Evolutionary conservation across 1,284 basidiomycete species (phyloP), one percentile per base, ranked within the genome.

Genomic region (Fereydounia khargensis): DNA sequence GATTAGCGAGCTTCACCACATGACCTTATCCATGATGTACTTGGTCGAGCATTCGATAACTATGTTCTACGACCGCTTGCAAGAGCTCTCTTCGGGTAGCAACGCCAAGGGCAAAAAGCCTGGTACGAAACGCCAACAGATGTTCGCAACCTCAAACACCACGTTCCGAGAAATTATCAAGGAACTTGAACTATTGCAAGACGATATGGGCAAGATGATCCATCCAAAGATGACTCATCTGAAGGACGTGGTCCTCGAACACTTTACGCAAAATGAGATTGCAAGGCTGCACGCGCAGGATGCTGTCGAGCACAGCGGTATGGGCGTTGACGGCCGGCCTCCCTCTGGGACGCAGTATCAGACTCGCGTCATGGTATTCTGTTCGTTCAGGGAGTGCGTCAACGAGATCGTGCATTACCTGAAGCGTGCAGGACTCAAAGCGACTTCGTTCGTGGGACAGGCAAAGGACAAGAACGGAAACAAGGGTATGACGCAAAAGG

Each of bases 171-270:
- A 80, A 11, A 77, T 88, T 28, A 79, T 89, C 63, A 75, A 78
- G 17, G 84, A 86, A 61, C 79, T 90, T 22, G 83, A 87, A 47
- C 76, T 77, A 32, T 76, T 74, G 38, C 67, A 70, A 18, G 57
- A 61, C 25, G 52, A 54, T 3, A 63, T 65, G 8, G 83, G 83
- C 3, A 86, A 85, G 62, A 74, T 81, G 4, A 73, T 82, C 33
- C 95, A 99, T 77, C 95, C 95, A 3, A 99, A 99, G 79, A 88
- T 98, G 85, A 86, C 88, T 28, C 86, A 82, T 53, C 81, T 96
- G 13, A 43, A 42, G 24, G 49, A 65, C 16, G 56, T 68, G 32
- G 47, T 75, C 11, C 33, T 45, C 19, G 46, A 57, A 7, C 73
- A 75, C 36, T 73, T 75, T 41, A 51, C 52, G 42, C 30, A 42